Evolutionary conservation across 495 filamentous ascomycete genomes (phyloP).

Genomic region (Podospora australis): DNA sequence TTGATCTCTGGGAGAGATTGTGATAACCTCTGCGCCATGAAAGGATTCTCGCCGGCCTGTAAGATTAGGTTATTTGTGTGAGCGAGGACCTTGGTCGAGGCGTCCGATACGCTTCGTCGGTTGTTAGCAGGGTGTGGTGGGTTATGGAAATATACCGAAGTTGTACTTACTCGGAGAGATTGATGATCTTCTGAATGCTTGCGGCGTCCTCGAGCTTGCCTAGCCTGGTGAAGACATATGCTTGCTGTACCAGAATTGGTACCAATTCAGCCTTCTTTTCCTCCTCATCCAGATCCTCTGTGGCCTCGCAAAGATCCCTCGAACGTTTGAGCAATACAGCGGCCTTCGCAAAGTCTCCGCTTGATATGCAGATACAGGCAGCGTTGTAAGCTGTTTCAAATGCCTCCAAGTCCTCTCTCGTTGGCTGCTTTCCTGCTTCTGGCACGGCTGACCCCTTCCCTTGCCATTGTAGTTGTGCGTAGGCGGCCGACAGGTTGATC

Average conservation of each 20-base stretch:
- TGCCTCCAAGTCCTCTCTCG: conserved; percentile 72
- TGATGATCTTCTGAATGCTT: conserved; percentile 56
- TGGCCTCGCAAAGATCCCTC: conserved; percentile 75
- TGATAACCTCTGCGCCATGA: conserved; percentile 61
- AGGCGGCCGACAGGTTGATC: conserved; percentile 75
- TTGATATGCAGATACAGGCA: conserved; percentile 77
- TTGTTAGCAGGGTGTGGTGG: too few relatives aligned
- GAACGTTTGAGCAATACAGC: conserved; percentile 77
- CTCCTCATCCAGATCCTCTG: conserved; percentile 75
- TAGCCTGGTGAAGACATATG: conserved; percentile 67
- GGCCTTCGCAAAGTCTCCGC: conserved; percentile 67
- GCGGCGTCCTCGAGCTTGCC: conserved; percentile 71
- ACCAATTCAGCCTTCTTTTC: conserved; percentile 78
- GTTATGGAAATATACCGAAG: too few relatives aligned
- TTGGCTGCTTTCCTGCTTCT: conserved; percentile 44
- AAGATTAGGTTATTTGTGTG: conserved; percentile 69
- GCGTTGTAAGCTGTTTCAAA: conserved; percentile 95
- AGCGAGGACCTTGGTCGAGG: conserved; percentile 68
- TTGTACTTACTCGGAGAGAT: conserved; percentile 31
- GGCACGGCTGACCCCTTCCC: conserved; percentile 40
- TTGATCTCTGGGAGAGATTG: conserved; percentile 50
- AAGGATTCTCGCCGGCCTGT: conserved; percentile 64
- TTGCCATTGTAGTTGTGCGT: conserved; percentile 84
- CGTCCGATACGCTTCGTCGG: conserved; percentile 60
- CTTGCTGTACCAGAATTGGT: conserved; percentile 80